A percentile compares a stretch with the other conserved stretches of the same genome.
phyloP scores from a whole-genome alignment of 176 grass and related monocot species.

The Miscanthus lutarioriparius region DNA sequence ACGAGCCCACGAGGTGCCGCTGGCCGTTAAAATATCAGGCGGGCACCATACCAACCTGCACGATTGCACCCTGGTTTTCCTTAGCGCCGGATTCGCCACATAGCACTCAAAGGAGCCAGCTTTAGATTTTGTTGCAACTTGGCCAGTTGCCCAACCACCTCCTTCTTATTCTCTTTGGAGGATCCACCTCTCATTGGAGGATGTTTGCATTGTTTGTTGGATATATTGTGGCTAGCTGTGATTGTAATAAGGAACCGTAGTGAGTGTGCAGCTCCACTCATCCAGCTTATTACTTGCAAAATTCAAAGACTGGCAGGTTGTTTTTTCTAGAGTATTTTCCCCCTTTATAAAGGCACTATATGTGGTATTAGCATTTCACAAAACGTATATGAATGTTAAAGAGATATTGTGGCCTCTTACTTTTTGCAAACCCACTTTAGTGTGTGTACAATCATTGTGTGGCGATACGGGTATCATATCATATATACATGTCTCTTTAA shows the following conservation, averaged over 20 bases:
- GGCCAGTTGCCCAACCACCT: constrained; percentile 26
- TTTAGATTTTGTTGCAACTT: constrained; percentile 51
- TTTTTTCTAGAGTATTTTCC: background rate
- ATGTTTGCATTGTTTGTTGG: background rate
- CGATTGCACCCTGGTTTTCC: constrained; percentile 32
- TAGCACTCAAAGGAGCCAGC: constrained; percentile 41
- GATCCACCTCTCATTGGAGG: constrained; percentile 26
- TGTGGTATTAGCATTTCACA: background rate
- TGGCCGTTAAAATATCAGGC: background rate
- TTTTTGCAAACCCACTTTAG: background rate
- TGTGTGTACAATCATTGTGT: background rate
- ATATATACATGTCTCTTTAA: background rate
- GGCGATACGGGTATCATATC: background rate
- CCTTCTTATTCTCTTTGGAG: constrained; percentile 28
- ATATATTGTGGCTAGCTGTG: background rate
- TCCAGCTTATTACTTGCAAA: constrained; percentile 15
- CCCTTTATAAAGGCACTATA: background rate
- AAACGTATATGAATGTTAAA: background rate
- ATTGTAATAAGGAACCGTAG: constrained; percentile 1
- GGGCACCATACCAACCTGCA: background rate
- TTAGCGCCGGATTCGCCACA: constrained; percentile 36
- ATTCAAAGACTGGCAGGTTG: background rate
- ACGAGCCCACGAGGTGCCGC: constrained; percentile 17
- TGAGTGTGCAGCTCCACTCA: background rate
- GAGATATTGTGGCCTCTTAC: background rate